Base-by-base conservation (phyloP, 2,329 filamentous ascomycete species). In the Intubia oerlemansii region DNA sequence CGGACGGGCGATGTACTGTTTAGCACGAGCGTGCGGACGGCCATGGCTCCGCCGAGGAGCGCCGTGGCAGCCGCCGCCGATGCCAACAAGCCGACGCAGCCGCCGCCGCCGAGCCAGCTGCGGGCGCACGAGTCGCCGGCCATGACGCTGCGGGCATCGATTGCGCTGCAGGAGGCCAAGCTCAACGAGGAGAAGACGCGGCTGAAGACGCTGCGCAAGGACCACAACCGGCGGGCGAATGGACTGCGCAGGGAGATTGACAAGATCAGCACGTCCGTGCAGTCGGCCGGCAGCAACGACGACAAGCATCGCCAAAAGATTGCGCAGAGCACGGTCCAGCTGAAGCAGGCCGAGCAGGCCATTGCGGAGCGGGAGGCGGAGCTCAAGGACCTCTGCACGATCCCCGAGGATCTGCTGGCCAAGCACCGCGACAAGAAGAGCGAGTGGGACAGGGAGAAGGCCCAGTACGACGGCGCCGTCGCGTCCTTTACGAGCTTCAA, bases 271-370 rank as follows among this genome's bases (percentile, higher is more conserved):
- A 60, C 60, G 34, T 69, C 71, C 37, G 64, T 80, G 25, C 59
- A 70, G 32, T 73, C 73, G 20, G 62, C 66, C 11, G 75, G 75
- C 36, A 71, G 72, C 34, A 71, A 68, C 39, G 78, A 85, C 47
- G 78, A 84, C 42, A 74, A 77, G 44, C 63, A 74, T 40, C 63
- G 67, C 38, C 73, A 80, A 44, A 77, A 80, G 46, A 66, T 78
- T 25, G 63, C 71, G 36, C 78, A 84, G 47, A 72, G 79, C 44
- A 69, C 65, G 32, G 75, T 75, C 32, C 74, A 77, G 45, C 74
- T 76, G 48, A 67, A 68, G 32, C 75, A 67, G 42, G 60, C 62
- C 3, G 47, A 50, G 32, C 45, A 50, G 22, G 42, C 45, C 10
- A 36, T 45, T 8, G 28, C 31, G 5, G 36, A 41, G 6, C 34